Percentiles rank a stretch among this genome's conserved stretches.
phyloP scores from a whole-genome alignment of 2,329 filamentous ascomycete species.

The Diaporthe sp. region DNA sequence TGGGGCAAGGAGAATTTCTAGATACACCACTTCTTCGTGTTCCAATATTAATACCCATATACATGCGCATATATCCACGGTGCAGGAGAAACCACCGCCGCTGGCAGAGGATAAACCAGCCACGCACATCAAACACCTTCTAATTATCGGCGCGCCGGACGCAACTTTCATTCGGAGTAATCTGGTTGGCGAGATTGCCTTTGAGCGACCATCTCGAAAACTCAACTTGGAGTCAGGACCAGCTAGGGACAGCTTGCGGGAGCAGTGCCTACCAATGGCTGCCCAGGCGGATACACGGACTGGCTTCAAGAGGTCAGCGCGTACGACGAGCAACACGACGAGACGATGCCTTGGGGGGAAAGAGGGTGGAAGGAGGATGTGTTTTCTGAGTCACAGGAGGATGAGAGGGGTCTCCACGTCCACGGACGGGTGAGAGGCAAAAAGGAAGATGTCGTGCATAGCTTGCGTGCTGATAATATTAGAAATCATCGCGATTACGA shows the following conservation, averaged over 20 bases:
- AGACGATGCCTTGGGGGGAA: constrained; percentile 1
- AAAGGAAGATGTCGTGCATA: constrained; percentile 28
- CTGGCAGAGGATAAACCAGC: constrained; percentile 4
- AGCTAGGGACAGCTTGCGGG: constrained; percentile 3
- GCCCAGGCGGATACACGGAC: background rate
- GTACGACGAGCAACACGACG: constrained; percentile 22
- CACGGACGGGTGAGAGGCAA: background rate
- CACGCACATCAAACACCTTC: constrained; percentile 6
- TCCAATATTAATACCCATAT: constrained; percentile 24
- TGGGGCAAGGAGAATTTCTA: constrained; percentile 81
- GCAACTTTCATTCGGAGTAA: constrained; percentile 33
- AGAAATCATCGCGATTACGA: constrained; percentile 27
- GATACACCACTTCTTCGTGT: constrained; percentile 39
- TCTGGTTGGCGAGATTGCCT: constrained; percentile 23
- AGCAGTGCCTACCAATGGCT: constrained; percentile 34
- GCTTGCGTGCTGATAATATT: constrained; percentile 32
- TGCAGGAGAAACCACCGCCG: background rate
- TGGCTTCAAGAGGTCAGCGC: background rate
- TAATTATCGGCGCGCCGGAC: constrained; percentile 34
- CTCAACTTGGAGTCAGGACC: constrained; percentile 10
- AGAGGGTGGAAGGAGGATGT: background rate
- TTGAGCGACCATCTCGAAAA: constrained; percentile 9
- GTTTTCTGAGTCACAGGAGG: background rate
- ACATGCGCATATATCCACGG: constrained; percentile 15
- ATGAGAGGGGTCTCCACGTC: background rate